phyloP scores from a whole-genome alignment of 140 eudicot species.

The Cichorium intybus region DNA sequence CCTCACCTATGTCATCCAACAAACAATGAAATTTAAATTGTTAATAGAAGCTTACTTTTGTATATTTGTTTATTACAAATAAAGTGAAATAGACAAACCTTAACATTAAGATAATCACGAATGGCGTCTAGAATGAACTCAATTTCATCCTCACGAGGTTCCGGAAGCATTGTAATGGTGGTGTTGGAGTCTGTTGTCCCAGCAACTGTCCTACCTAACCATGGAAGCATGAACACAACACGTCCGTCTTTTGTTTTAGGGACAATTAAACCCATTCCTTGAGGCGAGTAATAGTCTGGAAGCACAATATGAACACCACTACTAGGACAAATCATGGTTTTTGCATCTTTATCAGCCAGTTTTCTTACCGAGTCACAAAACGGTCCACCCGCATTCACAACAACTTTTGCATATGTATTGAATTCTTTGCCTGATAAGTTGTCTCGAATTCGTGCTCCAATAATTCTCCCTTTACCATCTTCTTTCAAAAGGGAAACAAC shows the following conservation, averaged over 20 bases:
- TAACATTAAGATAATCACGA: slow-evolving; percentile 68
- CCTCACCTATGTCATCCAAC: slow-evolving; percentile 50
- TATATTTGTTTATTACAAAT: too few species aligned
- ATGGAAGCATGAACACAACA: slow-evolving; percentile 97
- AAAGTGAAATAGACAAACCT: slow-evolving; percentile 42
- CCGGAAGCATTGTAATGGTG: slow-evolving; percentile 88
- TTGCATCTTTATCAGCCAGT: slow-evolving; percentile 52
- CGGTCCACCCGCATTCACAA: slow-evolving; percentile 79
- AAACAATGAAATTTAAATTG: background rate
- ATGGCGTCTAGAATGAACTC: slow-evolving; percentile 90
- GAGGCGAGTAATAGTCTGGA: slow-evolving; percentile 96
- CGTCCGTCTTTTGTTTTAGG: slow-evolving; percentile 99
- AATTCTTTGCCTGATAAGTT: slow-evolving; percentile 83
- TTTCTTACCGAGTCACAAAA: slow-evolving; percentile 70
- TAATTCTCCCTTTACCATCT: slow-evolving; percentile 54
- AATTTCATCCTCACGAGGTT: slow-evolving; percentile 97
- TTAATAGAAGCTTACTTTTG: slow-evolving; percentile 30
- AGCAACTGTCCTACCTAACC: slow-evolving; percentile 98
- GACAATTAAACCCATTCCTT: slow-evolving; percentile 97
- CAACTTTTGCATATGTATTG: slow-evolving; percentile 74
- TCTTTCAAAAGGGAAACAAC: slow-evolving; percentile 71
- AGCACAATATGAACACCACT: slow-evolving; percentile 80
- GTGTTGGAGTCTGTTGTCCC: slow-evolving; percentile 95
- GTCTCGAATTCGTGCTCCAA: slow-evolving; percentile 83
- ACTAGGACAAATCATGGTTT: slow-evolving; percentile 68